Evolutionary conservation across 257 asterid genomes (phyloP), one percentile per base, ranked within the genome.

Genomic region (Penstemon davidsonii): DNA sequence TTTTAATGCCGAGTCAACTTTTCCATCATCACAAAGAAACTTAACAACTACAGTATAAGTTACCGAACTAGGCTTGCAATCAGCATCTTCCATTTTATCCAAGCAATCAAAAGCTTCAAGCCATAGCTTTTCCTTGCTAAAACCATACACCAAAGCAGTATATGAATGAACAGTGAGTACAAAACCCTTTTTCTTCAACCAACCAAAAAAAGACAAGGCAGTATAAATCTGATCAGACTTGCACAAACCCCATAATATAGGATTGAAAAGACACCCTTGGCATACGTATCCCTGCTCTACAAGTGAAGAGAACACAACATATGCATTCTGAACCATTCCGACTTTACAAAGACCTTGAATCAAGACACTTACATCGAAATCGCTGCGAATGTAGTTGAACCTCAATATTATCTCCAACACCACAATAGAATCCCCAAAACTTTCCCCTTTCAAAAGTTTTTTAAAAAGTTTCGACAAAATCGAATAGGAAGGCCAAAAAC

Each of bases 91-190:
- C 92, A 85, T 85, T 73, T 71, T 64, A 60, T 71, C 46, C 39
- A 85, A 74, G 75, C 85, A 80, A 59, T 52, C 73, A 59, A 63
- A 76, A 69, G 80, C 84, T 59, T 82, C 83, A 18, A 38, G 65
- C 95, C 90, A 84, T 57, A 69, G 55, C 60, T 79, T 70, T 39
- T 71, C 81, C 67, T 75, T 73, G 67, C 91, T 55, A 69, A 82
- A 82, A 56, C 86, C 84, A 73, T 88, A 81, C 43, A 85, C 72
- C 66, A 88, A 72, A 46, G 90, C 90, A 37, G 88, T 86, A 61
- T 84, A 86, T 5, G 93, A 72, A 67, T 79, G 78, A 40, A 76
- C 82, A 44, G 75, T 81, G 55, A 6, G 56, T 57, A 55, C 40
- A 59, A 76, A 67, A 6, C 89, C 88, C 73, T 79, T 88, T 80